Evolutionary conservation across 2,329 filamentous ascomycete genomes (phyloP), one percentile per base, ranked within the genome.

Genomic region (Scedosporium minutisporum): DNA sequence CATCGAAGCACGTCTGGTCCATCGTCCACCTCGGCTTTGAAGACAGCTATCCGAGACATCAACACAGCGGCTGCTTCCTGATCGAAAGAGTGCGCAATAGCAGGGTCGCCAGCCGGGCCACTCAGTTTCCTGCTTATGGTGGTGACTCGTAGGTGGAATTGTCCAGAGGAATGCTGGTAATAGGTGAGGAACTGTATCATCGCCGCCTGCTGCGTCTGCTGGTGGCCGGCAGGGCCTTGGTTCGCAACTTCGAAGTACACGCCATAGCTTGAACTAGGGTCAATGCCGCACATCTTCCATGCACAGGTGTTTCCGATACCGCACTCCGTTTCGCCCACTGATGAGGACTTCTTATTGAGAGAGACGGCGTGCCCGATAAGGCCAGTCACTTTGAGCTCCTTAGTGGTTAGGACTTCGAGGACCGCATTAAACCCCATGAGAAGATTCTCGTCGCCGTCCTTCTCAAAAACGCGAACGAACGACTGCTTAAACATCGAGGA

Each of bases 401-500:
- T 99, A 14, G 95, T 97, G 0, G 95, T 99, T 44, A 99, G 78
- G 16, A 97, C 93, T 75, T 99, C 95, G 12, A 99, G 82, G 10
- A 93, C 92, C 38, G 92, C 95, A 71, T 99, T 99, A 80, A 99
- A 99, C 55, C 92, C 95, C 95, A 99, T 99, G 9, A 96, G 78
- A 14, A 99, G 83, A 72, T 97, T 96, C 67, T 97, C 95, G 64
- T 96, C 89, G 1, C 84, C 91, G 71, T 99, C 95, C 76, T 97
- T 97, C 73, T 99, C 95, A 71, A 99, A 99, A 18, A 99, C 87
- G 64, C 96, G 89, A 60, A 96, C 89, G 71, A 99, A 99, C 0
- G 95, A 97, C 74, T 99, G 95, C 78, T 95, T 97, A 82, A 97
- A 99, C 88, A 99, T 97, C 64, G 93, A 97, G 0, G 95, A 96